Evolutionary conservation across 495 filamentous ascomycete genomes (phyloP).

Genomic region (Annulohypoxylon moriforme): DNA sequence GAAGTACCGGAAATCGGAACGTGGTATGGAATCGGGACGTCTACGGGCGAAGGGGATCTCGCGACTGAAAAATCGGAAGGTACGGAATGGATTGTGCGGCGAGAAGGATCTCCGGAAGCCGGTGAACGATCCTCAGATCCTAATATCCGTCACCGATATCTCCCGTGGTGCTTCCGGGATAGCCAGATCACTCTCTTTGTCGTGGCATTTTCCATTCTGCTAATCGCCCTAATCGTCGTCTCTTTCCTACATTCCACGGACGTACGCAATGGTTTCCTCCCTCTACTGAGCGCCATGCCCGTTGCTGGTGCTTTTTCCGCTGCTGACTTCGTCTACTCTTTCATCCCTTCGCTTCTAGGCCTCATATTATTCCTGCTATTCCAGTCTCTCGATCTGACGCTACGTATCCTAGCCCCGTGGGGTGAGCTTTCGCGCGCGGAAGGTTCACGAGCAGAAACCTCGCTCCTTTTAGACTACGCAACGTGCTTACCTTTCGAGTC

Average conservation of each 20-base stretch:
- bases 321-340: slow-evolving; percentile 89
- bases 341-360: slow-evolving; percentile 80
- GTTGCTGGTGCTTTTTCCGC: slow-evolving; percentile 76
- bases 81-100: slow-evolving; percentile 33
- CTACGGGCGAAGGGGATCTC: slow-evolving; percentile 48
- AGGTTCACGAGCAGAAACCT: slow-evolving; percentile 73
- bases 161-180: slow-evolving; percentile 81
- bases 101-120: slow-evolving; percentile 36
- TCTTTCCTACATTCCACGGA: slow-evolving; percentile 77
- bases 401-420: slow-evolving; percentile 82
- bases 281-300: slow-evolving; percentile 70
- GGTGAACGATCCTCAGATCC: slow-evolving; percentile 25
- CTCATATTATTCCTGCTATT: slow-evolving; percentile 80
- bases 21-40: slow-evolving; percentile 58
- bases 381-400: slow-evolving; percentile 78
- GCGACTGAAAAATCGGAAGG: slow-evolving; percentile 42
- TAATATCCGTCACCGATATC: slow-evolving; percentile 69
- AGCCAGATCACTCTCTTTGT: slow-evolving; percentile 71
- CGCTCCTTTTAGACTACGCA: slow-evolving; percentile 79
- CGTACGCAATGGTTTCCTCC: slow-evolving; percentile 74
- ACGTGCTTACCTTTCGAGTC: slow-evolving; percentile 71
- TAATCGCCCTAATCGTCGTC: slow-evolving; percentile 78
- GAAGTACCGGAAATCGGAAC: slow-evolving; percentile 46
- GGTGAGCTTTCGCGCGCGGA: slow-evolving; percentile 65
- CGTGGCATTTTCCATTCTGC: slow-evolving; percentile 70